Percentiles rank a stretch among this genome's conserved stretches.
Evolutionary conservation across 2,329 filamentous ascomycete genomes (phyloP).

Genomic region (Acrocalymma vagum): DNA sequence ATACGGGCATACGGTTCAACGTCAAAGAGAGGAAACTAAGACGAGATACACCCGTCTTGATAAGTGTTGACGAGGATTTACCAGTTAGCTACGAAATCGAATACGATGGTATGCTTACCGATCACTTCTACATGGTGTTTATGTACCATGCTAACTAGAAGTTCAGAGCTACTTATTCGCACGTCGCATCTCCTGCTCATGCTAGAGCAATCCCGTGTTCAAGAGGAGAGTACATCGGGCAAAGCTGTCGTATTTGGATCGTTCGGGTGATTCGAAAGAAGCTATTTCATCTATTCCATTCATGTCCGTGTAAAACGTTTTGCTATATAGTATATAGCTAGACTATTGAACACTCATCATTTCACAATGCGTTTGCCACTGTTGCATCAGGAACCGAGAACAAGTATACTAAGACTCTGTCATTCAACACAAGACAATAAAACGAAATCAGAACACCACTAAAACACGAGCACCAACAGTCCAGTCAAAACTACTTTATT

Average conservation of each 20-base stretch:
- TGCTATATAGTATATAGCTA: no score
- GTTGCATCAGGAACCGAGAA: no score
- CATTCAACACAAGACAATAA: no score
- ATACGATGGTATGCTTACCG: conserved; percentile 69
- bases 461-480: no score
- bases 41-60: conserved; percentile 61
- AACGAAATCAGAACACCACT: no score
- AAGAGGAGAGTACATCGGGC: conserved; percentile 67
- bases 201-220: conserved; percentile 70
- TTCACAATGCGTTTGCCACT: no score
- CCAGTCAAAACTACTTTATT: no score
- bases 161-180: conserved; percentile 39
- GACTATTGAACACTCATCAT: no score
- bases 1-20: conserved; percentile 74
- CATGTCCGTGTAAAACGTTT: no score
- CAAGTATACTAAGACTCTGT: no score
- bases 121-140: neutral
- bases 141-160: neutral
- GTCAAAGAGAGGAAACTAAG: conserved; percentile 63
- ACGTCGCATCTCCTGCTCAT: conserved; percentile 50
- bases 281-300: no score
- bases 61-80: conserved; percentile 68
- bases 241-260: conserved; percentile 73
- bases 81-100: conserved; percentile 75
- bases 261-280: conserved; percentile 47